Conservation (phyloP, 2,329 filamentous ascomycete species). For the Colletotrichum falcatum region DNA sequence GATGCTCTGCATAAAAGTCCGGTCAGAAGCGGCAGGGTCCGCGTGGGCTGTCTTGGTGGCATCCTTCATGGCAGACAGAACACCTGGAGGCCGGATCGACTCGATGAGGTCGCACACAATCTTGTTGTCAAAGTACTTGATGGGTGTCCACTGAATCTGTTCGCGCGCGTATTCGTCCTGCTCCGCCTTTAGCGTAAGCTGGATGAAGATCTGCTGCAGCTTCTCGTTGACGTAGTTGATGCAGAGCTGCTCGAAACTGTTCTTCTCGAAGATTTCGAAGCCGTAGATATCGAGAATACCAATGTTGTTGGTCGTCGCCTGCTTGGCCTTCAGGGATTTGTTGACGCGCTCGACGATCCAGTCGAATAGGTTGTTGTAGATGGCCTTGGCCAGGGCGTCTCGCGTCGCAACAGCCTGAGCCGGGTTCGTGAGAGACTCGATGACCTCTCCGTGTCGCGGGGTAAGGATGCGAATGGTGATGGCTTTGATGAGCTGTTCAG, state of each 20-base stretch:
- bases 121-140: conserved; percentile 99
- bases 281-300: conserved; percentile 99
- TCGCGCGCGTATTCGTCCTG: conserved; percentile 97
- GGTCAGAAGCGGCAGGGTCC: conserved; percentile 92
- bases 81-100: conserved; percentile 86
- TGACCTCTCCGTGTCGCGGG: conserved; percentile 73
- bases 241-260: conserved; percentile 98
- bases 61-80: conserved; percentile 97
- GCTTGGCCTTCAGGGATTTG: conserved; percentile 83
- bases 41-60: conserved; percentile 98
- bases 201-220: conserved; percentile 98
- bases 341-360: conserved; percentile 98
- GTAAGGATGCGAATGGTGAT: conserved; percentile 90
- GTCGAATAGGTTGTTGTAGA: conserved; percentile 97
- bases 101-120: conserved; percentile 98
- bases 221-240: conserved; percentile 99
- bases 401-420: conserved; percentile 88
- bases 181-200: conserved; percentile 94
- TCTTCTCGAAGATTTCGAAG: conserved; percentile 99
- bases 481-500: conserved; percentile 83
- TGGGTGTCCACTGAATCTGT: conserved; percentile 98
- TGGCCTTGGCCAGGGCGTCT: conserved; percentile 93
- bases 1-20: conserved; percentile 93
- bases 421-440: conserved; percentile 84
- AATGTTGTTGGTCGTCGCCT: conserved; percentile 83